A percentile compares a stretch with the other conserved stretches of the same genome.
Evolutionary conservation across 139 green algal genomes (phyloP).

Genomic region (Diplosphaera chodatii): DNA sequence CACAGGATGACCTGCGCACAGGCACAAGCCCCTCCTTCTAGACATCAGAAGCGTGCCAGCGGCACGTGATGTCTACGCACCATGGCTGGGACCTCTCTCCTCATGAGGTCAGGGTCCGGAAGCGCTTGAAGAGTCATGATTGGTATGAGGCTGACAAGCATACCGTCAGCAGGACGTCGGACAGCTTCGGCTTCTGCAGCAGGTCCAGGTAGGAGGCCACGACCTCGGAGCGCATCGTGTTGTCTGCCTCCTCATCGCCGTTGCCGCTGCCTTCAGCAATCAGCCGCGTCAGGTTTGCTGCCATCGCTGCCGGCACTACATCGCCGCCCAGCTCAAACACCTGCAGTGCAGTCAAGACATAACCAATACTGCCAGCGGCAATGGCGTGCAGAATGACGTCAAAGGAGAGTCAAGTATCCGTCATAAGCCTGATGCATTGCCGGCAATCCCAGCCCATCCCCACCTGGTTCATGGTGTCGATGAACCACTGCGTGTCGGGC

Average conservation of each 20-base stretch:
- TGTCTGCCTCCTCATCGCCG: constrained; percentile 30
- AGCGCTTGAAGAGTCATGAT: too few relatives aligned
- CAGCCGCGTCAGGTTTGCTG: constrained; percentile 75
- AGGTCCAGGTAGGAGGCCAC: constrained; percentile 58
- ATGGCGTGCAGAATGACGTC: too few relatives aligned
- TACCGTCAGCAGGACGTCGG: constrained; percentile 62
- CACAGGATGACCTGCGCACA: constrained; percentile 66
- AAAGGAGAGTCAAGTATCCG: too few relatives aligned
- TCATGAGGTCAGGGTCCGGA: too few relatives aligned
- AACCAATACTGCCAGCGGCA: too few relatives aligned
- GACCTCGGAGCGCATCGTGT: constrained; percentile 36
- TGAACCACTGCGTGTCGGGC: constrained; percentile 84
- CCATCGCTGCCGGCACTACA: constrained; percentile 57
- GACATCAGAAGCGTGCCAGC: too few relatives aligned
- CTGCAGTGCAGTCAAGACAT: constrained; percentile 6
- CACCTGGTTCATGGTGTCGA: constrained; percentile 74
- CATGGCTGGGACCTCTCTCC: too few relatives aligned
- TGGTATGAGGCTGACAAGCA: background rate
- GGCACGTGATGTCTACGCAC: too few relatives aligned
- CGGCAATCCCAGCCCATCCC: too few relatives aligned
- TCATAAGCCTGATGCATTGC: too few relatives aligned
- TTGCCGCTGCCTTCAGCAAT: constrained; percentile 79
- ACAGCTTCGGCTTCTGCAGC: constrained; percentile 60
- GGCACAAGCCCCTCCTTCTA: too few relatives aligned
- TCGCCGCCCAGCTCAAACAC: constrained; percentile 83